These are phyloP conservation scores for Ogataea kodamae DNA, from an alignment of 805 yeast genomes.

Conservation along the genomic window DNA sequence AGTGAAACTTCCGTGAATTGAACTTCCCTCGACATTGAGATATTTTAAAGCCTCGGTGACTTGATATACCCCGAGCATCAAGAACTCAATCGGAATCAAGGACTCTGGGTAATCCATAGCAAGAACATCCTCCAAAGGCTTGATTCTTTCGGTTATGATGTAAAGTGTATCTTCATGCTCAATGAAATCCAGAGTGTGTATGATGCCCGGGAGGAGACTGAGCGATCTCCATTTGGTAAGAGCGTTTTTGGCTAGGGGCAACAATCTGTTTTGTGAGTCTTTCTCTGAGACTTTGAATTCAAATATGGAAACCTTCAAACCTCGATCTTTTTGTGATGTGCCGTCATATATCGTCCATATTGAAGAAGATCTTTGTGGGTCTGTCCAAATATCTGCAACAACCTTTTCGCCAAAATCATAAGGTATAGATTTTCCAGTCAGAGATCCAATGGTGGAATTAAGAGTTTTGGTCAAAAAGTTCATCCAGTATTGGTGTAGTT, in stretches of 20 bases:
- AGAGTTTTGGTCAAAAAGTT: conserved; percentile 66
- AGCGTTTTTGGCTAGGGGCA: conserved; percentile 43
- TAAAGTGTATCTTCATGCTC: conserved; percentile 57
- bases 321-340: conserved; percentile 46
- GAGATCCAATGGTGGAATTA: conserved; percentile 48
- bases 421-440: conserved; percentile 58
- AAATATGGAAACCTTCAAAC: conserved; percentile 56
- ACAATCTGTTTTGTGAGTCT: conserved; percentile 26
- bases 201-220: conserved; percentile 62
- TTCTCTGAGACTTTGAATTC: conserved; percentile 51
- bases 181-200: conserved; percentile 58
- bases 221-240: conserved; percentile 49
- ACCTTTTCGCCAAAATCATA: conserved; percentile 49
- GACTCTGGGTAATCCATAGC: conserved; percentile 25
- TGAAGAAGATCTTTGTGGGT: conserved; percentile 31
- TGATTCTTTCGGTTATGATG: conserved; percentile 64
- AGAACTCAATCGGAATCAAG: conserved; percentile 30
- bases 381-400: conserved; percentile 21
- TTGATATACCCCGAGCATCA: conserved; percentile 53
- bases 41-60: conserved; percentile 53
- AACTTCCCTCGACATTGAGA: conserved; percentile 53
- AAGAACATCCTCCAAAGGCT: conserved; percentile 45
- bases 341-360: conserved; percentile 69
- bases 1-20: conserved; percentile 63
- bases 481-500: conserved; percentile 37